Evolutionary conservation across 2,329 filamentous ascomycete genomes (phyloP), one percentile per base, ranked within the genome.

Genomic region (Talaromyces verruculosus): DNA sequence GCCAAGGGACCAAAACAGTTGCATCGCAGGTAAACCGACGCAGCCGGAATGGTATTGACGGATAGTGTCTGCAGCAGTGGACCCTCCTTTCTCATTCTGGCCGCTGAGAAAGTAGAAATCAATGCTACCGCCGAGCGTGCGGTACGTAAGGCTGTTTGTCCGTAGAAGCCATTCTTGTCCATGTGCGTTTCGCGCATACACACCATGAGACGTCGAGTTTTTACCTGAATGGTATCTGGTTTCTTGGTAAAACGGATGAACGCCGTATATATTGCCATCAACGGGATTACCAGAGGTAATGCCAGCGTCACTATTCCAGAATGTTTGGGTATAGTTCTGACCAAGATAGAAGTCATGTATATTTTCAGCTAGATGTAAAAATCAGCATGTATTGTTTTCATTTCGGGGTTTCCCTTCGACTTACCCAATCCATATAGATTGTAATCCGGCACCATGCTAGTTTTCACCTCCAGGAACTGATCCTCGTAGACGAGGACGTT

Each of bases 1-100:
- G 0, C 92, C 92, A 67, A 96, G 87, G 0, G 89, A 87, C 83
- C 87, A 94, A 79, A 95, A 95, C 70, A 91, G 88, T 73, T 93
- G 89, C 87, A 94, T 88, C 0, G 88, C 88, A 1, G 91, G 91
- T 2, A 91, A 79, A 0, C 91, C 91, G 61, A 89, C 81, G 1
- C 88, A 85, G 63, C 85, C 88, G 65, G 80, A 77, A 68, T 91
- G 88, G 73, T 94, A 95, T 45, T 89, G 84, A 74, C 86, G 87
- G 17, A 87, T 91, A 28, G 93, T 88, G 13, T 47, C 19, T 5
- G 11, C 19, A 11, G 43, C 43, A 11, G 43, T 22, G 8, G 43
- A 22, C 4, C 15, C 37, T 39, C 37, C 37, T 39, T 17, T 39
- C 13, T 39, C 37, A 17, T 39, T 39, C 13, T 39, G 37, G 7